Conservation (phyloP, 768 basidiomycete species). For the Suillus subluteus region DNA sequence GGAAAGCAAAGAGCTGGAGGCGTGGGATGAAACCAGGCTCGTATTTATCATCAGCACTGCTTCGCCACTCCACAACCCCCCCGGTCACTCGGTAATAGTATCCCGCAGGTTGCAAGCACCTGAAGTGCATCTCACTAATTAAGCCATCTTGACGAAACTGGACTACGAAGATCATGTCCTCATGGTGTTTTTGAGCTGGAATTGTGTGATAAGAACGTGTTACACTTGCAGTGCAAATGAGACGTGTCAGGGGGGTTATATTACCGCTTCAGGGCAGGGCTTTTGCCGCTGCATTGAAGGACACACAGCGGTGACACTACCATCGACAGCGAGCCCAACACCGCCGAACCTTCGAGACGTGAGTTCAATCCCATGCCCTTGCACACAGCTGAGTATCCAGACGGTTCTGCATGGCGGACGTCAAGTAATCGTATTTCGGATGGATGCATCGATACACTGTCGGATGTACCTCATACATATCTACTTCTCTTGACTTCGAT, state of each 20-base stretch:
- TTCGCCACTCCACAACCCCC: constrained; percentile 12
- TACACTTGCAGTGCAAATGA: constrained; percentile 22
- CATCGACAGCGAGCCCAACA: constrained; percentile 25
- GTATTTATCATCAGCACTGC: constrained; percentile 17
- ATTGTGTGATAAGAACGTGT: constrained; percentile 11
- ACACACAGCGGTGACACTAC: constrained; percentile 15
- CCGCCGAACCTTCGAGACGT: constrained; percentile 38
- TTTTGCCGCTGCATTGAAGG: not conserved
- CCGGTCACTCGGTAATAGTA: not conserved
- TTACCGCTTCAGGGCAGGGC: constrained; percentile 34
- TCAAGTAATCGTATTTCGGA: constrained; percentile 20
- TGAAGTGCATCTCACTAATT: not conserved
- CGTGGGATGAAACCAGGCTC: not conserved
- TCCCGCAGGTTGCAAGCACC: not conserved
- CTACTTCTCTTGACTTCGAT: not conserved
- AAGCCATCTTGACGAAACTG: not conserved
- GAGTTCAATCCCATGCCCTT: constrained; percentile 28
- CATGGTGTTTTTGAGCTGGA: constrained; percentile 9
- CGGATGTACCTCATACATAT: constrained; percentile 42
- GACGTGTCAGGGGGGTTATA: constrained; percentile 14
- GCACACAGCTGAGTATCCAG: not conserved
- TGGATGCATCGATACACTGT: constrained; percentile 50
- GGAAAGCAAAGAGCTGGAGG: not conserved
- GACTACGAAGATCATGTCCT: not conserved
- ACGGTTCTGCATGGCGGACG: not conserved